These are phyloP conservation scores for Cercospora brassicicola DNA, from an alignment of 2,329 filamentous ascomycete genomes.

Conservation along the genomic window DNA sequence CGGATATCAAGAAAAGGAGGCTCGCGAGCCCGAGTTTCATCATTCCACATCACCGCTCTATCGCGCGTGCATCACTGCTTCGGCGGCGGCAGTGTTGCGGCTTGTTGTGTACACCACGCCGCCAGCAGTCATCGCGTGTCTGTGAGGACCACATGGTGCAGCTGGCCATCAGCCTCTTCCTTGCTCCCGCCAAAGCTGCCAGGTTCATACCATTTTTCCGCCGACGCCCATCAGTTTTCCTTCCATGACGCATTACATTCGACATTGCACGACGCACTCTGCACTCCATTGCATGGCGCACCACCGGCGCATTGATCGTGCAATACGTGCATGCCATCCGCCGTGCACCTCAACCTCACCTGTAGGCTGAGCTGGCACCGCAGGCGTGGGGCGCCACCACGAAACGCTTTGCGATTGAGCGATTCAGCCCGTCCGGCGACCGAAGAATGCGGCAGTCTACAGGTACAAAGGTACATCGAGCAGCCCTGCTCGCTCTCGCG, in stretches of 20 bases:
- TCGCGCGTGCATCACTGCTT: not conserved
- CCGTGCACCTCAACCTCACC: not conserved
- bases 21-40: not conserved
- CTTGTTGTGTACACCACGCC: not conserved
- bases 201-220: not conserved
- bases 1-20: not conserved
- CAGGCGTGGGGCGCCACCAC: not conserved
- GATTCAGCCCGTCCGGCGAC: not conserved
- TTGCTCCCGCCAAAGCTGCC: not conserved
- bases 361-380: not conserved
- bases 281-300: not conserved
- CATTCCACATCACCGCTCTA: not conserved
- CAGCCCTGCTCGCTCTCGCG: conserved; percentile 1
- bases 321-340: not conserved
- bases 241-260: not conserved
- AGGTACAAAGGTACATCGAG: conserved; percentile 1
- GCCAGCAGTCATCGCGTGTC: conserved; percentile 1
- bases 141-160: not conserved
- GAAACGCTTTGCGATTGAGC: not conserved
- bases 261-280: not conserved
- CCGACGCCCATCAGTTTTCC: not conserved
- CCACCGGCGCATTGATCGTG: not conserved
- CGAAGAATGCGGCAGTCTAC: not conserved
- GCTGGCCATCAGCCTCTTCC: not conserved
- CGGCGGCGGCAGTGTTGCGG: conserved; percentile 5